Evolutionary conservation across 2,329 filamentous ascomycete genomes (phyloP), one percentile per base, ranked within the genome.

Genomic region (Aspergillus sp.): DNA sequence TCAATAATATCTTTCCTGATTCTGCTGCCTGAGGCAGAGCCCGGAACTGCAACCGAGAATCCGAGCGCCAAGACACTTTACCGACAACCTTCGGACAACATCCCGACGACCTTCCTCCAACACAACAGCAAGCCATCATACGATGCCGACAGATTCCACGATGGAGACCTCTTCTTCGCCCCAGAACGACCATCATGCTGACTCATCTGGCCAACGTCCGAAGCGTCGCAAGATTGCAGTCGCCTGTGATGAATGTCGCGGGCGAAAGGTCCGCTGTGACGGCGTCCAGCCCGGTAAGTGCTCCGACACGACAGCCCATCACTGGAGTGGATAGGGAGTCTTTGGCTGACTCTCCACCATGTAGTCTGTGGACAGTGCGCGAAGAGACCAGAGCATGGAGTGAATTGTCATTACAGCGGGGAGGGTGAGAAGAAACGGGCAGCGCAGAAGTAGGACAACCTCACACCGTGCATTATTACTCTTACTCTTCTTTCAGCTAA

Each of bases 321-420:
- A 31, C 27, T 2, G 1, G 9, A 31, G 23, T 24, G 23, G 23
- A 23, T n/a, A 44, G 5, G 8, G 15, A 15, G 17, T 41, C 19
- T 4, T 15, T 15, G 19, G 40, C 57, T 64, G 40, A 64, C 41
- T 3, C 23, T 17, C 12, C 9, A 23, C 6, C 11, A 6, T 23
- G 2, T 31, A 72, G 70, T 69, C 7, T 73, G 70, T 65, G 66
- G 68, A 15, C 69, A 68, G 19, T 74, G 71, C 52, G 56, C 55
- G 17, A 69, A 62, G 33, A 62, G 63, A 19, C 47, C 57, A 3
- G 63, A 68, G 15, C 55, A 45, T 17, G 62, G 60, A 0, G 51
- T 37, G 2, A 57, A 54, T 12, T 74, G 70, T 47, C 61, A 63
- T 6, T 73, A 70, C 40, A 68, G 67, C 1, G 65, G 68, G 4